Evolutionary conservation across 208 protist genomes (phyloP), one percentile per base, ranked within the genome.

Genomic region (Wallacemonas sp.): DNA sequence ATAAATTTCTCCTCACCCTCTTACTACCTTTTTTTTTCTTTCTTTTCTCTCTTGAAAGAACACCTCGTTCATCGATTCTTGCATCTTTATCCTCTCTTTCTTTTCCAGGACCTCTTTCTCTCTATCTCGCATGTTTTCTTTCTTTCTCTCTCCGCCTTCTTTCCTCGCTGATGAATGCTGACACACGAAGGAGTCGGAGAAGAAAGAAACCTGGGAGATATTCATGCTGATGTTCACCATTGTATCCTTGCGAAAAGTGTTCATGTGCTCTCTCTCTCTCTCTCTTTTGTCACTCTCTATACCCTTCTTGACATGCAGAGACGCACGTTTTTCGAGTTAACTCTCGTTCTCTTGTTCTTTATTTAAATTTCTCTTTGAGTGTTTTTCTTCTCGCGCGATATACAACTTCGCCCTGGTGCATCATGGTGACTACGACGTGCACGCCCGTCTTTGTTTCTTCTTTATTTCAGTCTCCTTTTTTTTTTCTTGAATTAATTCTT

Each of bases 1-100:
- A n/a, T n/a, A n/a, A n/a, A n/a, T n/a, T n/a, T 8, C 77, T 38
- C 2, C 9, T 31, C 67, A 72, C 42, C 27, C 62, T 54, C 46
- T 61, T 44, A 27, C 19, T 80, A 9, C 62, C 68, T 44, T 46
- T 80, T 15, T 70, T 41, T 27, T 21, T 38, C 5, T 15, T 79
- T n/a, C 12, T 11, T 19, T 75, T 66, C 31, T 61, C 58, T 42
- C 8, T 63, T 63, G 36, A 41, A 41, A 14, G 14, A 41, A 14
- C 6, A 6, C 9, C 6, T 17, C 6, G 36, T 14, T 6, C 36
- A 41, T 6, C 6, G 36, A 41, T 41, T 41, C 36, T 41, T 6
- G 9, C 36, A 6, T 41, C 9, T 41, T 6, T 41, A 41, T 14
- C 9, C 36, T 41, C 9, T 41, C 36, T 41, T 14, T 41, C 36